Conservation (phyloP, 225 moss, liverwort and hornwort genomes). For the Asterella californica region DNA sequence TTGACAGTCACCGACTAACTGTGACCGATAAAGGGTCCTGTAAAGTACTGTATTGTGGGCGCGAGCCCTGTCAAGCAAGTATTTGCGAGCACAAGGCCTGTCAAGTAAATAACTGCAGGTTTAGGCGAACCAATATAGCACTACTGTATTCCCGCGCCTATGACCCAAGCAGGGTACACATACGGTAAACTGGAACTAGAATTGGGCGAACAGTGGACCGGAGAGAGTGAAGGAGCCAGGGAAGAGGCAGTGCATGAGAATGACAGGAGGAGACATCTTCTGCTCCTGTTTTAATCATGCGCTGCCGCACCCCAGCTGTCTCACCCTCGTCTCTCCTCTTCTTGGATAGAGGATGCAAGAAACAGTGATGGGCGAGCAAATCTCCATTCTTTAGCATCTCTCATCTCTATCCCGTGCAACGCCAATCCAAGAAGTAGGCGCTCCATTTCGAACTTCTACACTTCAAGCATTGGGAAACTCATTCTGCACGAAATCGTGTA, state of each 20-base stretch:
- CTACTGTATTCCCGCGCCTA: no score
- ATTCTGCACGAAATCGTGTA: not conserved
- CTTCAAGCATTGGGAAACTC: not conserved
- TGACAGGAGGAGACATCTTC: conserved; percentile 47
- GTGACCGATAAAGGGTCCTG: no score
- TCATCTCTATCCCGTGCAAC: conserved; percentile 13
- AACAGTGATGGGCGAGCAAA: not conserved
- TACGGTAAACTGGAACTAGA: no score
- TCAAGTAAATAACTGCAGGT: no score
- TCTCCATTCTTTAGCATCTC: not conserved
- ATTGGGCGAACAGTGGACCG: no score
- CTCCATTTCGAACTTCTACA: no score
- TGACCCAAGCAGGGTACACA: no score
- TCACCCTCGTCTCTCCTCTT: not conserved
- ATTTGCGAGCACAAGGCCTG: no score
- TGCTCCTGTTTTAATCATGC: conserved; percentile 73
- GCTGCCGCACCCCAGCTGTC: conserved; percentile 61
- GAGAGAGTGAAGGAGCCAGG: conserved; percentile 57
- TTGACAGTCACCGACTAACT: no score
- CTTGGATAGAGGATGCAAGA: conserved; percentile 14
- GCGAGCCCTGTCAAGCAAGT: no score
- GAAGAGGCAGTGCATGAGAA: conserved; percentile 99
- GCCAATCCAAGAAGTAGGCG: conserved; percentile 7
- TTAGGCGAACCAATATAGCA: no score
- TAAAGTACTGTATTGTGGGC: no score